Evolutionary conservation across 768 basidiomycete species (phyloP), one percentile per base, ranked within the genome.

Genomic region (Albatrellus ellisii): DNA sequence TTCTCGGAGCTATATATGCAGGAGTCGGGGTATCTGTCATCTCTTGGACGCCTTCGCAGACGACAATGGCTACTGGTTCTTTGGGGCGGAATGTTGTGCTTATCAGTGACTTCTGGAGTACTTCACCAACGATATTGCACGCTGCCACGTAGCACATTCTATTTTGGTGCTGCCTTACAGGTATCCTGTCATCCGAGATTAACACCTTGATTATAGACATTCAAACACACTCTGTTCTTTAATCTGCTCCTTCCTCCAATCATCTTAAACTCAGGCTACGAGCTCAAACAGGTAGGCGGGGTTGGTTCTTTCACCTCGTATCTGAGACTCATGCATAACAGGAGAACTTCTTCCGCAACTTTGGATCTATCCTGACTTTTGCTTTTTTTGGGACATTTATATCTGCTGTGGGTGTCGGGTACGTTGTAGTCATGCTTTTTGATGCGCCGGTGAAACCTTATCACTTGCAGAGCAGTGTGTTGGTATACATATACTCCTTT

Each of bases 321-420:
- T 33, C 15, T 9, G 6, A 36, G 15, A 18, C 12, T 14, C 35
- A 17, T 38, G 36, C 35, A 34, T 24, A 40, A 6, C 61, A 95
- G 86, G 94, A 92, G 63, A 92, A 92, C 67, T 99, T 99, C 64
- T 99, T 99, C 59, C 78, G 91, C 27, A 97, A 97, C 59, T 98
- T 98, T 56, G 92, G 89, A 8, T 92, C 91, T 21, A 99, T 99
- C 50, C 68, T 95, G 33, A 83, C 75, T 0, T 92, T 92, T 53
- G 92, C 92, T 0, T 97, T 98, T 54, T 60, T 86, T 8, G 95
- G 95, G 14, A 99, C 95, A 0, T 92, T 94, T 55, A 90, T 98
- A 52, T 91, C 90, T 1, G 89, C 95, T 24, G 77, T 98, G 33
- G 95, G 91, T 11, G 79, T 98, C 34, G 94, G 94, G 92, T 94